These are phyloP conservation scores for Thalassiosira mediterranea DNA, from an alignment of 352 stramenopile species.

Conservation along the genomic window DNA sequence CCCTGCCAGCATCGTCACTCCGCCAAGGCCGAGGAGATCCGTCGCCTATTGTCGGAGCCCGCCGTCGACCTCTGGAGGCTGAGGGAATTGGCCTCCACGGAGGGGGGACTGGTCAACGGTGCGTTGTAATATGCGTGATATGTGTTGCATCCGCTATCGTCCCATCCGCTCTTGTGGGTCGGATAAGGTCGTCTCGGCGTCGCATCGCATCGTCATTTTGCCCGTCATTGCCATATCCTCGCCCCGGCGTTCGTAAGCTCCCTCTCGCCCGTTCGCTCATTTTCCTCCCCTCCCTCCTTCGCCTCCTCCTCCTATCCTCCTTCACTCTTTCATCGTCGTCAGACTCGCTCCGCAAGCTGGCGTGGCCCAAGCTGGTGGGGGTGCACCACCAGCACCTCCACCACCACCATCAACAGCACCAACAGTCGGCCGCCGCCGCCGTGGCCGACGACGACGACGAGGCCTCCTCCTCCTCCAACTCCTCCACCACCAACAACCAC, in stretches of 20 bases:
- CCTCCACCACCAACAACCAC: not conserved
- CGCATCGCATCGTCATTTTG: not conserved
- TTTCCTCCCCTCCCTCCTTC: not conserved
- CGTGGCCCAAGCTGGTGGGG: constrained; percentile 80
- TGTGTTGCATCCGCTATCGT: not conserved
- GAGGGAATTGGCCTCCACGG: constrained; percentile 68
- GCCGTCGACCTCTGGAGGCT: constrained; percentile 79
- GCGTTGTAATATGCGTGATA: constrained; percentile 17
- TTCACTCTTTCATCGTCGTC: not conserved
- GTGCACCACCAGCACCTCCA: constrained; percentile 34
- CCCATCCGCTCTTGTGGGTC: not conserved
- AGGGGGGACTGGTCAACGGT: constrained; percentile 82
- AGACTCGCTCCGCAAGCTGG: constrained; percentile 76
- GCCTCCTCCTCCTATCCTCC: not conserved
- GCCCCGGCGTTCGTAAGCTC: not conserved
- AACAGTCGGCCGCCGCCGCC: not conserved
- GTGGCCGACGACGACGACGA: not conserved
- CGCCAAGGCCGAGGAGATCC: constrained; percentile 66
- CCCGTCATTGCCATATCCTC: not conserved
- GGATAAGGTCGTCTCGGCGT: not conserved
- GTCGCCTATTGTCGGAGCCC: constrained; percentile 54
- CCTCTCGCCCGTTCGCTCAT: not conserved
- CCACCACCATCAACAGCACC: too few relatives aligned
- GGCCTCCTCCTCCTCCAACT: not conserved
- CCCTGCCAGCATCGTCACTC: not conserved